Base-by-base conservation (phyloP, 768 basidiomycete species). In the Mycena indigotica region DNA sequence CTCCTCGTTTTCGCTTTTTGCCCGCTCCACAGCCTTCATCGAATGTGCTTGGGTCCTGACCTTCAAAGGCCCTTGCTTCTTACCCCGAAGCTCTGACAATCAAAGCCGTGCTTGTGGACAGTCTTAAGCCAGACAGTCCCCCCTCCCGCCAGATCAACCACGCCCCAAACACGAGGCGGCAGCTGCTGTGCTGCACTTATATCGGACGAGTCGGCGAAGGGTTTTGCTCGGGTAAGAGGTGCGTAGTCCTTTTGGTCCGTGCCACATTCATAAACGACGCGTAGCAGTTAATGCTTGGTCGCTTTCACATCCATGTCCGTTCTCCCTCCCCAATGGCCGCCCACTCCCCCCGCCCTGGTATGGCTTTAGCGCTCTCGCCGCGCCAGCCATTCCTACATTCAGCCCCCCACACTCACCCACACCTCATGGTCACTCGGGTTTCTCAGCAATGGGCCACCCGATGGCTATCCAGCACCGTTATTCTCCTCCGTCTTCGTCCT, bases 131-230 rank as follows among this genome's bases (percentile, higher is more conserved):
- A 26, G 24, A n/a, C 49, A 23, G 17, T 28, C 54, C 4, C 21
- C 54, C 10, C 23, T 39, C 35, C 52, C 49, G 55, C 30, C 5
- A 28, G n/a, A 41, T 56, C 55, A n/a, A 56, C 10, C 53, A 60
- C 60, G 55, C 60, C 28, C 52, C 2, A 26, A 53, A 61, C 55
- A 61, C 60, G 60, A 61, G 60, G 60, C 58, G 52, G n/a, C 32
- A 8, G 10, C 50, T 57, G 55, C 52, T 32, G 23, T 16, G 44
- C 16, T 54, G 21, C 29, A 39, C 23, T n/a, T 60, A 60, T 50
- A 49, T 46, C 54, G 24, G 46, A 45, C 44, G n/a, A 8, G 21
- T 49, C 46, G 46, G 5, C 23, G 21, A 19, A n/a, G 46, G 23
- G n/a, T 12, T 26, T 30, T 15, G 28, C 28, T 19, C 28, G 28